Evolutionary conservation across 1,284 basidiomycete genomes (phyloP).

Genomic region (Pterulicium gracile): DNA sequence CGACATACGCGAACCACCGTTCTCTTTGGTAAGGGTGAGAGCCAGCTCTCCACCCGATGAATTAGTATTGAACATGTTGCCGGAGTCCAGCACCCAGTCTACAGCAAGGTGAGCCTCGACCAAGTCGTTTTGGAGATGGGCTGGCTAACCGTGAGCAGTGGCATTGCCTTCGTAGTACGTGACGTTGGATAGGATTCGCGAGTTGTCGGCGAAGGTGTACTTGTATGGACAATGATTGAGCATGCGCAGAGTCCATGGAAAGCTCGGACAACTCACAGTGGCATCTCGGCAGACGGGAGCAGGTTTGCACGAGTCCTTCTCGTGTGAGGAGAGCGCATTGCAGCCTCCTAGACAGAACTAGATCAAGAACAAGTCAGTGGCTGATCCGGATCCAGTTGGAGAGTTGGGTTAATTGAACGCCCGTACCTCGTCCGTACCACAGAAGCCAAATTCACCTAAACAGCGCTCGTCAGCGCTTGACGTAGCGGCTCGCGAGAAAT

Average conservation of each 20-base stretch:
- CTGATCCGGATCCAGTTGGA: neutral
- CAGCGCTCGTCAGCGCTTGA: slow-evolving; percentile 5
- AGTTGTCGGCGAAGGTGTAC: slow-evolving; percentile 56
- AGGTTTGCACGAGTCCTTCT: slow-evolving; percentile 57
- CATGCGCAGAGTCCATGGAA: slow-evolving; percentile 1
- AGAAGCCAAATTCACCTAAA: slow-evolving; percentile 65
- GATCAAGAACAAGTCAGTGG: slow-evolving; percentile 8
- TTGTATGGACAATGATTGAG: slow-evolving; percentile 14
- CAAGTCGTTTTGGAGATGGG: too few relatives aligned
- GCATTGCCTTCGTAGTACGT: slow-evolving; percentile 69
- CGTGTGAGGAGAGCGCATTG: slow-evolving; percentile 60
- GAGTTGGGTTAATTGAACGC: slow-evolving; percentile 1
- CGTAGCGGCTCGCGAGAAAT: neutral
- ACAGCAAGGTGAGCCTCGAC: neutral
- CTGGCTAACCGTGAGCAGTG: slow-evolving; percentile 37
- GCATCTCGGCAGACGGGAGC: slow-evolving; percentile 58
- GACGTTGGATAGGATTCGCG: slow-evolving; percentile 53
- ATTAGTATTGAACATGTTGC: slow-evolving; percentile 52
- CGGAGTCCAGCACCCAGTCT: slow-evolving; percentile 68
- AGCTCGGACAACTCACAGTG: slow-evolving; percentile 30
- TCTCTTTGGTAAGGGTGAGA: slow-evolving; percentile 52
- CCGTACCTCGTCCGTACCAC: slow-evolving; percentile 45
- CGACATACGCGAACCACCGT: slow-evolving; percentile 67
- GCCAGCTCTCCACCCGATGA: slow-evolving; percentile 51
- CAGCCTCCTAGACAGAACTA: slow-evolving; percentile 78